A percentile compares a stretch with the other conserved stretches of the same genome.
Evolutionary conservation across 1,284 basidiomycete species (phyloP).

Genomic region (Leccinum pseudoinsigne): DNA sequence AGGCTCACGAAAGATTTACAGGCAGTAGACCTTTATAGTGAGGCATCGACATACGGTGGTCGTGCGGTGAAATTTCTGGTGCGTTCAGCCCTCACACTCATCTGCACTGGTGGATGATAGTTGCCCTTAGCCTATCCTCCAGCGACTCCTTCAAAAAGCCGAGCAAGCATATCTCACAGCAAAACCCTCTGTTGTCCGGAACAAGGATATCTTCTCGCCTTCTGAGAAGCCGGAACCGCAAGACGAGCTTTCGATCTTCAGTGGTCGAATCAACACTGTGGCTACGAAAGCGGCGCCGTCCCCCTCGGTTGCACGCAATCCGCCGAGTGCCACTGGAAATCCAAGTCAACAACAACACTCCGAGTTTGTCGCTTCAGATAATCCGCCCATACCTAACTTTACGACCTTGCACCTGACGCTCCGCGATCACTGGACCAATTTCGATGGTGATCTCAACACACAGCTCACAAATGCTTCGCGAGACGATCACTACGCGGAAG

Average conservation of each 20-base stretch:
- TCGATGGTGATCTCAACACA: conserved; percentile 55
- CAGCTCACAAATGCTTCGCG: conserved; percentile 49
- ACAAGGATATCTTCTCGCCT: conserved; percentile 56
- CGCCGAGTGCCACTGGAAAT: not conserved
- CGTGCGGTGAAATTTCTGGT: conserved; percentile 68
- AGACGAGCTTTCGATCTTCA: conserved; percentile 72
- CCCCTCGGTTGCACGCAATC: conserved; percentile 8
- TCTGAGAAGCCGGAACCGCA: conserved; percentile 39
- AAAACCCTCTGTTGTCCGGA: conserved; percentile 42
- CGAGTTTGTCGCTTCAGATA: not conserved
- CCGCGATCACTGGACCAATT: conserved; percentile 55
- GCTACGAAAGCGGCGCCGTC: conserved; percentile 39
- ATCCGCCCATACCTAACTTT: conserved; percentile 31
- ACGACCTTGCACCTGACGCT: conserved; percentile 58
- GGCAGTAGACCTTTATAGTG: conserved; percentile 62
- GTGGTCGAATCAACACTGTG: conserved; percentile 60
- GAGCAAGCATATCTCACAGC: conserved; percentile 50
- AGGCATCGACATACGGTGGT: conserved; percentile 58
- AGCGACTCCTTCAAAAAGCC: conserved; percentile 61
- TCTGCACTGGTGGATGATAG: not conserved
- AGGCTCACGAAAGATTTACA: conserved; percentile 13
- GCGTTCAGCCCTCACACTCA: conserved; percentile 22
- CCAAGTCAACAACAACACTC: not conserved
- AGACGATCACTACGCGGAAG: conserved; percentile 37
- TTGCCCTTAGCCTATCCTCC: conserved; percentile 53